A percentile compares a stretch with the other conserved stretches of the same genome.
Conservation (phyloP, 2,329 filamentous ascomycete genomes). For the Colletotrichum theobromicola region DNA sequence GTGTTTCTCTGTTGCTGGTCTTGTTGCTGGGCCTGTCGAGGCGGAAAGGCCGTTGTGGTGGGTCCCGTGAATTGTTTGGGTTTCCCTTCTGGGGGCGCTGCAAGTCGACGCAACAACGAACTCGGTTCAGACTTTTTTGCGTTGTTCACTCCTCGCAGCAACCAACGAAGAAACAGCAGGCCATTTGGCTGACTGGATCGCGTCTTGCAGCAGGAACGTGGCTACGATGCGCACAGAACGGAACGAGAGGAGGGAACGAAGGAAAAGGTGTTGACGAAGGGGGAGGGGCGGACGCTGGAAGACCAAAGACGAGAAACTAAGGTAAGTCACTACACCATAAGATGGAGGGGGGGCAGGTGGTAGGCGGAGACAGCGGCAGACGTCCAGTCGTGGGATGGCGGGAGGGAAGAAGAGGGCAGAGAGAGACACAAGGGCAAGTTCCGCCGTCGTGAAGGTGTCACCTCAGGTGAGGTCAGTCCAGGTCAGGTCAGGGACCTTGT, state of each 20-base stretch:
- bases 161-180: background rate
- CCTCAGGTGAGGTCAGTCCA: background rate
- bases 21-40: background rate
- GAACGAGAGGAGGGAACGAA: background rate
- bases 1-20: background rate
- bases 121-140: background rate
- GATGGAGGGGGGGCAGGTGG: background rate
- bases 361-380: background rate
- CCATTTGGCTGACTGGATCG: background rate
- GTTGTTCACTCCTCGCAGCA: background rate
- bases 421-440: background rate
- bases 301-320: background rate
- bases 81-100: background rate
- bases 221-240: background rate
- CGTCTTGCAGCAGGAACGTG: background rate
- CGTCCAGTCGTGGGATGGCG: conserved; percentile 5
- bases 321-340: background rate
- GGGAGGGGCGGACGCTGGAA: background rate
- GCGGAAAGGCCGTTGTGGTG: conserved; percentile 13
- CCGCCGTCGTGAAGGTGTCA: conserved; percentile 15
- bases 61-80: conserved; percentile 18
- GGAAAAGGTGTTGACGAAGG: background rate
- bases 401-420: background rate
- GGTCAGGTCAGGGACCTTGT: background rate
- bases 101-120: background rate